Evolutionary conservation across 2,329 filamentous ascomycete species (phyloP).

Genomic region (Boeremia lycopersici): DNA sequence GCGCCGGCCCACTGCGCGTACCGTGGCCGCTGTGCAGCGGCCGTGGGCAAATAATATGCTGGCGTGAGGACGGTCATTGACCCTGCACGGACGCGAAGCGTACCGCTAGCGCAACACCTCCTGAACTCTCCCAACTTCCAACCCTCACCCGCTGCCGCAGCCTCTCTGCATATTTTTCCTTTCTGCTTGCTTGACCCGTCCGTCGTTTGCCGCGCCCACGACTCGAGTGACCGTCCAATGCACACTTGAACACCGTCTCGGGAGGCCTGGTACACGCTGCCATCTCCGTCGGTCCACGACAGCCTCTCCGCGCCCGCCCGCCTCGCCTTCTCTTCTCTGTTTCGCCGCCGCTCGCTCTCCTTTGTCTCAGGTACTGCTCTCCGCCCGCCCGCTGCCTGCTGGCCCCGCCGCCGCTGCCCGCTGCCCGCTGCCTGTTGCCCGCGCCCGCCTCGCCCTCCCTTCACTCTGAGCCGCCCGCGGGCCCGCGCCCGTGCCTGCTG

Average conservation of each 20-base stretch:
- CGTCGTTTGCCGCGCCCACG: conserved; percentile 32
- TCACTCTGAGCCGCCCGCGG: conserved; percentile 2
- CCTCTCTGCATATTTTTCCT: conserved; percentile 44
- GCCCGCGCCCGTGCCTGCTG: conserved; percentile 1
- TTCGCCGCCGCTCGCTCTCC: conserved; percentile 45
- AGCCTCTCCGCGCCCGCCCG: conserved; percentile 43
- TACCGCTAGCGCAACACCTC: not conserved
- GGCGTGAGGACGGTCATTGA: conserved; percentile 23
- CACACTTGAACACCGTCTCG: conserved; percentile 46
- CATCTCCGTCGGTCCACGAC: conserved; percentile 48
- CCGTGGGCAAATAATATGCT: conserved; percentile 10
- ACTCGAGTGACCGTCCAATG: conserved; percentile 43
- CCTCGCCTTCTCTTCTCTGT: conserved; percentile 45
- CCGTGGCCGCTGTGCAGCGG: conserved; percentile 2
- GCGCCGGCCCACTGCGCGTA: not conserved
- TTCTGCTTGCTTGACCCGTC: conserved; percentile 36
- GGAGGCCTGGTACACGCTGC: conserved; percentile 50
- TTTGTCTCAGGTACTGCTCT: conserved; percentile 37
- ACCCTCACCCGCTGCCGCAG: conserved; percentile 28
- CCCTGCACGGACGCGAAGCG: conserved; percentile 11
- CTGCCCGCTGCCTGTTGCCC: not conserved
- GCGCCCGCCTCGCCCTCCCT: conserved; percentile 13
- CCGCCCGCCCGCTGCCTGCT: conserved; percentile 12
- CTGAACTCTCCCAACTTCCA: conserved; percentile 5
- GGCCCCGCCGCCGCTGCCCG: not conserved